Conservation (phyloP, 441 rosid genomes). For the Capsella rubella region DNA sequence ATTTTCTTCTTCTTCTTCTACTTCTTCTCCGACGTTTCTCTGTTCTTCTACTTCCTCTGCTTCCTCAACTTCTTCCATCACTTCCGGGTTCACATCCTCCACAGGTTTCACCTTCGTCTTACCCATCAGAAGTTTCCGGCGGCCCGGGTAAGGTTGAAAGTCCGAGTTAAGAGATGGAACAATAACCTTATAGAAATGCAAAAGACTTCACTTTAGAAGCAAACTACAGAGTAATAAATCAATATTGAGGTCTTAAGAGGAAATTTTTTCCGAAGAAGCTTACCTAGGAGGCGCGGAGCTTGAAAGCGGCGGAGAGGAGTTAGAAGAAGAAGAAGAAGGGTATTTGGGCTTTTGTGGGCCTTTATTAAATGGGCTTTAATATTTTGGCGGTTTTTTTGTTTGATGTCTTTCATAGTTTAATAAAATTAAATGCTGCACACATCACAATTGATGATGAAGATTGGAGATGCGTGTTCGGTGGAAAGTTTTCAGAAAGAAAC, state of each 20-base stretch:
- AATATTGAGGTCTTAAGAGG: too few relatives aligned
- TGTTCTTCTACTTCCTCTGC: conserved; percentile 40
- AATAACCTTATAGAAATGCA: too few relatives aligned
- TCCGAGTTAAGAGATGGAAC: too few relatives aligned
- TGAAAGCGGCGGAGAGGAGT: conserved; percentile 1
- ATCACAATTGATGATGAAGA: not conserved
- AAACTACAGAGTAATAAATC: too few relatives aligned
- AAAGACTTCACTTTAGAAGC: too few relatives aligned
- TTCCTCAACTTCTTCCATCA: conserved; percentile 34
- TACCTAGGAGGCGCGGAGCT: not conserved
- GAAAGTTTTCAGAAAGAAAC: not conserved
- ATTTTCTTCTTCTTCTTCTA: conserved; percentile 5
- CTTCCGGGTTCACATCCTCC: conserved; percentile 26
- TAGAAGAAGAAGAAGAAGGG: not conserved
- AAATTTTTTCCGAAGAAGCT: too few relatives aligned
- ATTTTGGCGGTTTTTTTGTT: too few relatives aligned
- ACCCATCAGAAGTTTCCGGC: conserved; percentile 23
- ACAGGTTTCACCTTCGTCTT: not conserved
- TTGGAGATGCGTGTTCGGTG: not conserved
- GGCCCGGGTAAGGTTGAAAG: too few relatives aligned
- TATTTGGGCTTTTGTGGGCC: conserved; percentile 6
- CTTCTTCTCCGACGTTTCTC: conserved; percentile 26
- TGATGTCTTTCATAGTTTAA: not conserved
- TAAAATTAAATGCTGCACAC: not conserved
- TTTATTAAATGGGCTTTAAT: conserved; percentile 1